Evolutionary conservation across 306 rosid species (phyloP).

Genomic region (Cucumis melo): DNA sequence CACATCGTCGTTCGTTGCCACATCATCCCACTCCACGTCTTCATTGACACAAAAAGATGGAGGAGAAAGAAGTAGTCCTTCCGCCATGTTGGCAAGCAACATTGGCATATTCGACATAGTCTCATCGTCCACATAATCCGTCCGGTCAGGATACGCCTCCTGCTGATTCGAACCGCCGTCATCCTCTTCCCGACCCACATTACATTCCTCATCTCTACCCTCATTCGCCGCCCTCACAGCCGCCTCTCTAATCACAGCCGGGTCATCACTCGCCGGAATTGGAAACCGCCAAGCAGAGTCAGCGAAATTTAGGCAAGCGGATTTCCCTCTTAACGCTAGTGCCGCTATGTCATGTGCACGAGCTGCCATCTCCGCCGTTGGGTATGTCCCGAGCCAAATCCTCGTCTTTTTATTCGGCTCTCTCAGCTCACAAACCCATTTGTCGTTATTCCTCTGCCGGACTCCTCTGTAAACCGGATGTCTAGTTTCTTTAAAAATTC

Average conservation of each 20-base stretch:
- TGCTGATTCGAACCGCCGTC: background rate
- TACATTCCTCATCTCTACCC: background rate
- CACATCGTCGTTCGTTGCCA: slow-evolving; percentile 16
- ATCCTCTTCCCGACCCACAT: background rate
- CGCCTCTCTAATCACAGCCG: slow-evolving; percentile 36
- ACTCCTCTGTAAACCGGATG: slow-evolving; percentile 80
- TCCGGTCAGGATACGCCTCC: too few species aligned
- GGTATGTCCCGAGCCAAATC: slow-evolving; percentile 83
- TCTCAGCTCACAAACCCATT: slow-evolving; percentile 82
- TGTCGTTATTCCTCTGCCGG: slow-evolving; percentile 47
- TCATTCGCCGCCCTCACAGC: slow-evolving; percentile 46
- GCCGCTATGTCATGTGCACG: slow-evolving; percentile 87
- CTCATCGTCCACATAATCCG: slow-evolving; percentile 17
- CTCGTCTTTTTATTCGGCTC: slow-evolving; percentile 46
- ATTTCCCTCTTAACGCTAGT: slow-evolving; percentile 37
- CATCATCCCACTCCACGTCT: slow-evolving; percentile 3
- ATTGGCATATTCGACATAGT: slow-evolving; percentile 13
- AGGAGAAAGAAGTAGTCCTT: slow-evolving; percentile 40
- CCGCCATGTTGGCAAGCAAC: slow-evolving; percentile 8
- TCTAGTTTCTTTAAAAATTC: slow-evolving; percentile 57
- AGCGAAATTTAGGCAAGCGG: slow-evolving; percentile 62
- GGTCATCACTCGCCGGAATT: slow-evolving; percentile 25
- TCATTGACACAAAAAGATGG: background rate
- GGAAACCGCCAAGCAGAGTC: slow-evolving; percentile 51
- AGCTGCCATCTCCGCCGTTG: slow-evolving; percentile 73